These are phyloP conservation scores for Vigna hirtella DNA, from an alignment of 306 rosid genomes.

Conservation along the genomic window DNA sequence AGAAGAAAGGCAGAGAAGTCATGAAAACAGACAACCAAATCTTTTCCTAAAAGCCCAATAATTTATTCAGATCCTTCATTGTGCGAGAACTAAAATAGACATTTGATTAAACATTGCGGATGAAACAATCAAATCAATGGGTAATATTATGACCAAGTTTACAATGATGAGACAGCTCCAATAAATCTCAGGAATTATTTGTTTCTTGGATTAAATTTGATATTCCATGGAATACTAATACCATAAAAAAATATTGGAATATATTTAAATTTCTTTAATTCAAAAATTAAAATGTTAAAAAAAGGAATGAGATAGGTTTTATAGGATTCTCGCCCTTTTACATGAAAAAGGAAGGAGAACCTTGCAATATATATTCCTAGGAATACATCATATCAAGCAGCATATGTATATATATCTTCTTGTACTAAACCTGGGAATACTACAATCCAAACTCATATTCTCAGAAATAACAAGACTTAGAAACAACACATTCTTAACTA, in stretches of 20 bases:
- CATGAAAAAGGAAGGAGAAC: too few species aligned
- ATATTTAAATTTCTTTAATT: too few species aligned
- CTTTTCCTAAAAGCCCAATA: background rate
- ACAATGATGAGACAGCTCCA: slow-evolving; percentile 17
- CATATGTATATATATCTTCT: background rate
- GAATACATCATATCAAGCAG: background rate
- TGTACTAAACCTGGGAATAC: background rate
- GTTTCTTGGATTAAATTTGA: background rate
- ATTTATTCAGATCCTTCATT: slow-evolving; percentile 7
- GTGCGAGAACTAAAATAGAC: slow-evolving; percentile 9
- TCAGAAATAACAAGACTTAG: too few species aligned
- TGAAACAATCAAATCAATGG: slow-evolving; percentile 20
- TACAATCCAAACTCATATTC: too few species aligned
- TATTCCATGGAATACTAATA: background rate
- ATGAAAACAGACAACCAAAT: slow-evolving; percentile 12
- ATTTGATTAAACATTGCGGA: background rate
- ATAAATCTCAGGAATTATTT: background rate
- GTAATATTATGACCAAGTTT: slow-evolving; percentile 12
- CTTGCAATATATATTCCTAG: background rate
- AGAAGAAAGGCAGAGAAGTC: slow-evolving; percentile 9
- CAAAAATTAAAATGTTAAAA: too few species aligned
- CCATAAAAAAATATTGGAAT: background rate
- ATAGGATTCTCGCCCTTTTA: background rate
- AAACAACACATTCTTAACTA: background rate
- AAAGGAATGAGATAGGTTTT: too few species aligned